Evolutionary conservation across 176 grass and related monocot genomes (phyloP).

Genomic region (Rhynchospora pubera): DNA sequence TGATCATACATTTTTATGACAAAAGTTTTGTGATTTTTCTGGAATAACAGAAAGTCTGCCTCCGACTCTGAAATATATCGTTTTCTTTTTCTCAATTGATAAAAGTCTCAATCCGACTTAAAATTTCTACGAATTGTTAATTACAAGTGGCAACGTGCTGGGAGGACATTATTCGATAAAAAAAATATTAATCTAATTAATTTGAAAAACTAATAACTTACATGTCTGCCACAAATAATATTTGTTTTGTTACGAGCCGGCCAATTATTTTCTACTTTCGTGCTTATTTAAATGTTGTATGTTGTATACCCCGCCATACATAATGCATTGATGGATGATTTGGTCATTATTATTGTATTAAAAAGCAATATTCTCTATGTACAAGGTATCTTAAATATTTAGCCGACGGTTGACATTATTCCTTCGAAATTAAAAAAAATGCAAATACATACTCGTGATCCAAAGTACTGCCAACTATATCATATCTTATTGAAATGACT

Average conservation of each 20-base stretch:
- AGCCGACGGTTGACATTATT: not conserved
- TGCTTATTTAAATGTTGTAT: not conserved
- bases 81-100: not conserved
- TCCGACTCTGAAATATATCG: not conserved
- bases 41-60: not conserved
- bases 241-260: not conserved
- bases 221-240: not conserved
- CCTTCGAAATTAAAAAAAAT: not conserved
- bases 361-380: not conserved
- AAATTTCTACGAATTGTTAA: not conserved
- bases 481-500: not conserved
- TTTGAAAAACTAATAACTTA: not conserved
- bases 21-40: not conserved
- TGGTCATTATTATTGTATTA: not conserved
- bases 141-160: not conserved
- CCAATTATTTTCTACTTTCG: not conserved
- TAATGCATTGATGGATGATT: not conserved
- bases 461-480: not conserved
- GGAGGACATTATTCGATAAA: not conserved
- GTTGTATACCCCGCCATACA: no score
- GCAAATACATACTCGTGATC: not conserved
- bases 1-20: not conserved
- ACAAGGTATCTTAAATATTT: not conserved
- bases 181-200: not conserved
- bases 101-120: not conserved